phyloP scores from a whole-genome alignment of 495 filamentous ascomycete genomes.

The Tuber calosporum region DNA sequence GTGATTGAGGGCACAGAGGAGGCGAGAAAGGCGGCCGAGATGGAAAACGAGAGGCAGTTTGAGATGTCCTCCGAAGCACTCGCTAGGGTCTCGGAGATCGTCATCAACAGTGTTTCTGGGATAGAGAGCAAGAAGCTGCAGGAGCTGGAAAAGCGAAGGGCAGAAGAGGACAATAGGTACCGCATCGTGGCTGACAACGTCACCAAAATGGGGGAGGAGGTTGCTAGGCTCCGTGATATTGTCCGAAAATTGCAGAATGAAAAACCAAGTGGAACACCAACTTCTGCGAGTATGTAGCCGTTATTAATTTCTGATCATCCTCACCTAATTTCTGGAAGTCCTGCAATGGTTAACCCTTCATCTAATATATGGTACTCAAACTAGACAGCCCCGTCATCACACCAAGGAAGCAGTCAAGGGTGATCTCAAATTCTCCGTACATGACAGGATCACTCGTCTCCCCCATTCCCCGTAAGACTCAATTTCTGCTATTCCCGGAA shows the following conservation, averaged over 20 bases:
- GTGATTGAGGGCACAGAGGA: background rate
- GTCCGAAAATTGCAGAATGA: background rate
- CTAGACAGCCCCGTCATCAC: background rate
- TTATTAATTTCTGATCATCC: background rate
- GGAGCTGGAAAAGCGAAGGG: constrained; percentile 6
- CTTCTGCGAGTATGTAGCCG: background rate
- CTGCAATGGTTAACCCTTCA: background rate
- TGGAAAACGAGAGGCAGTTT: background rate
- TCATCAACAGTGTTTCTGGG: constrained; percentile 6
- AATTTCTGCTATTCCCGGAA: background rate
- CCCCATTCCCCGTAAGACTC: background rate
- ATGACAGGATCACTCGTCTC: background rate
- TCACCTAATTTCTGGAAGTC: background rate
- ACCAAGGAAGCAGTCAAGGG: background rate
- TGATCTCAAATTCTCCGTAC: background rate
- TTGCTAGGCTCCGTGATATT: background rate
- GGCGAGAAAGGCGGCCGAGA: constrained; percentile 9
- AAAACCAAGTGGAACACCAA: background rate
- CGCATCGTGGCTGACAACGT: background rate
- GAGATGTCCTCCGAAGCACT: background rate
- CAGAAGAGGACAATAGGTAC: background rate
- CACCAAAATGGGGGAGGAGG: background rate
- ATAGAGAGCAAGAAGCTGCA: constrained; percentile 17
- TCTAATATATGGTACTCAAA: background rate
- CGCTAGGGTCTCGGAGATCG: constrained; percentile 6